Base-by-base conservation (phyloP, 2,329 filamentous ascomycete genomes). In the Curvularia verruculosa region DNA sequence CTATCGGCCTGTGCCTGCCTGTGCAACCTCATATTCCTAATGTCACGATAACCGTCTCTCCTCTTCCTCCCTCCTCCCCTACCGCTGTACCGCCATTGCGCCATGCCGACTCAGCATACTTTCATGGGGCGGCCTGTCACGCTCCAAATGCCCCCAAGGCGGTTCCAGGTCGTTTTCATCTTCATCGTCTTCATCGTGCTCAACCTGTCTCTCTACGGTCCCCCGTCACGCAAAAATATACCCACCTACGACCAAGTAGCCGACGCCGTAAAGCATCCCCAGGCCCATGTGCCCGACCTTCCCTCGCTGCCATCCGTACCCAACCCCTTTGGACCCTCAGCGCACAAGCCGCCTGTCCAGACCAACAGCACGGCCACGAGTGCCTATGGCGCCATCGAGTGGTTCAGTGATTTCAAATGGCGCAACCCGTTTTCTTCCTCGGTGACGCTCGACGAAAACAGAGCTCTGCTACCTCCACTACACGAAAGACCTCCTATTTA, bases 321-420 rank as follows among this genome's bases (percentile, higher is more conserved):
- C 23, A 89, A 88, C 65, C 89, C 88, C 0, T 93, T 94, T 75
- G 83, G 84, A 39, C 84, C 85, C 39, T 84, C 87, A 19, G 84
- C 87, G 10, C 91, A 96, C 74, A 84, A 87, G 18, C 87, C 87
- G 9, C 91, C 95, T 72, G 84, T 87, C 51, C 89, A 93, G 74
- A 85, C 87, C 61, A 91, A 94, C 75, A 93, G 91, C 72, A 90
- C 89, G 5, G 88, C 85, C 71, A 56, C 67, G 21, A 70, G 71
- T 61, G 54, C 67, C 2, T 74, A 72, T 52, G 89, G 88, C 48
- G 90, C 89, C 59, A 88, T 89, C 31, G 88, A 87, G 58, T 98
- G 94, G 94, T 91, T 92, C 78, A 88, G 86, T 62, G 88, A 96
- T 75, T 96, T 89, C 87, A 91, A 89, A 73, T 98, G 93, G 92